These are phyloP conservation scores for Cucurbita maxima DNA, from an alignment of 306 rosid species.

Conservation along the genomic window DNA sequence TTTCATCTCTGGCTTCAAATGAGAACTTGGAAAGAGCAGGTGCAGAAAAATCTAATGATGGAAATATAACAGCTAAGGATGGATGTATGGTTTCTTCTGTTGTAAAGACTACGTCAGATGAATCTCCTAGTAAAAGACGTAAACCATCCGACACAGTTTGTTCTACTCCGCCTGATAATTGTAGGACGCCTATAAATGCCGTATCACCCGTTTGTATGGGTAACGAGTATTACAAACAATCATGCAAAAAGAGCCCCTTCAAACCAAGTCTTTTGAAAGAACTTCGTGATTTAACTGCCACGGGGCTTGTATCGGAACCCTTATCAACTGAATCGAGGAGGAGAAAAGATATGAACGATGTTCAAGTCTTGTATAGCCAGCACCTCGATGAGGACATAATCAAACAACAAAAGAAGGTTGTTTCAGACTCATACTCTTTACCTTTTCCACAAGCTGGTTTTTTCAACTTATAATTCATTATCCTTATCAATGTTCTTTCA, in stretches of 20 bases:
- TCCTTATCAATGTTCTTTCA: slow-evolving; percentile 24
- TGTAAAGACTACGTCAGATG: slow-evolving; percentile 13
- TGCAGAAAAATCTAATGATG: slow-evolving; percentile 8
- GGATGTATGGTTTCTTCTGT: slow-evolving; percentile 9
- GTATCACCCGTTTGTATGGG: slow-evolving; percentile 87
- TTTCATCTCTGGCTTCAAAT: slow-evolving; percentile 18
- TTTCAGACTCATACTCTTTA: neutral
- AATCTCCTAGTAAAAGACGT: slow-evolving; percentile 29
- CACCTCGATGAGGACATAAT: slow-evolving; percentile 62
- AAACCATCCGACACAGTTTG: slow-evolving; percentile 31
- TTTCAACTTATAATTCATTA: slow-evolving; percentile 8
- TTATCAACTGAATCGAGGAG: slow-evolving; percentile 59
- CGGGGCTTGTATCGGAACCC: slow-evolving; percentile 24
- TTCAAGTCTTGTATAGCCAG: slow-evolving; percentile 66
- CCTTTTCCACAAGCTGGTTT: neutral
- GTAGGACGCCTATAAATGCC: slow-evolving; percentile 31
- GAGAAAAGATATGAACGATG: slow-evolving; percentile 63
- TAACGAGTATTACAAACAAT: slow-evolving; percentile 43
- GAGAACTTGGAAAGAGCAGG: slow-evolving; percentile 6
- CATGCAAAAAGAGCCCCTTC: slow-evolving; percentile 30
- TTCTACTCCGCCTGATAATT: slow-evolving; percentile 47
- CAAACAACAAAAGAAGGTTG: slow-evolving; percentile 86
- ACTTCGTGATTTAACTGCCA: slow-evolving; percentile 42
- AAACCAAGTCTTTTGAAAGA: slow-evolving; percentile 37
- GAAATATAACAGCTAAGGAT: slow-evolving; percentile 4